Evolutionary conservation across 352 stramenopile species (phyloP), one percentile per base, ranked within the genome.

Genomic region (Phytophthora ohioensis): DNA sequence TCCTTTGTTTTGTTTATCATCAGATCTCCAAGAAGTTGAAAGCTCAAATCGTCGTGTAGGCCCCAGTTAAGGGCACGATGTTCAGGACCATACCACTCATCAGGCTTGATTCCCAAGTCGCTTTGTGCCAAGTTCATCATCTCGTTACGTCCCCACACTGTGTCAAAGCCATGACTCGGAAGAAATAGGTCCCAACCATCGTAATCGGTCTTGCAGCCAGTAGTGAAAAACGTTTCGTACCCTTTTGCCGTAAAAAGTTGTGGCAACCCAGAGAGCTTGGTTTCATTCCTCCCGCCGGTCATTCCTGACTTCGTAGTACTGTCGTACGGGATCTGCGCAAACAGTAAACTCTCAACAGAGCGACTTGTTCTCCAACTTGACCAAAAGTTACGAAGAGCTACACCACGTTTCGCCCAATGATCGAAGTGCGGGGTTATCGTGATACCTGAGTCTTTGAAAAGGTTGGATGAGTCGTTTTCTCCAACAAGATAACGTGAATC

Each of bases 331-430:
- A 91, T 35, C 51, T 91, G 80, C 0, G 64, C 82, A 52, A 80
- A 91, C 21, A 87, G 47, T 32, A 87, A 76, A 41, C 78, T 87
- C 55, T 88, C 80, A 0, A 91, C 32, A 0, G 82, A 87, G 4
- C 82, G 78, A 69, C 80, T 91, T 11, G 82, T 88, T 11, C 71
- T 54, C 71, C 73, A 88, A 47, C 79, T 88, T 9, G 82, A 91
- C 80, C 82, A 91, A 36, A 88, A 68, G 46, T 86, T 91, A 13
- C 54, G 67, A 48, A 91, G 80, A 1, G 78, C 78, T 7, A 91
- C 61, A 32, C 79, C 79, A 6, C 76, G 73, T 21, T 79, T 76
- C 1, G 82, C 78, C 71, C 77, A 91, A 36, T 52, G 58, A 32
- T 91, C 78, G n/a, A 88, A 88, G 11, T 82, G 67, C 0, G 78